Evolutionary conservation across 2,329 filamentous ascomycete genomes (phyloP), one percentile per base, ranked within the genome.

Genomic region (Fusarium caatingaense): DNA sequence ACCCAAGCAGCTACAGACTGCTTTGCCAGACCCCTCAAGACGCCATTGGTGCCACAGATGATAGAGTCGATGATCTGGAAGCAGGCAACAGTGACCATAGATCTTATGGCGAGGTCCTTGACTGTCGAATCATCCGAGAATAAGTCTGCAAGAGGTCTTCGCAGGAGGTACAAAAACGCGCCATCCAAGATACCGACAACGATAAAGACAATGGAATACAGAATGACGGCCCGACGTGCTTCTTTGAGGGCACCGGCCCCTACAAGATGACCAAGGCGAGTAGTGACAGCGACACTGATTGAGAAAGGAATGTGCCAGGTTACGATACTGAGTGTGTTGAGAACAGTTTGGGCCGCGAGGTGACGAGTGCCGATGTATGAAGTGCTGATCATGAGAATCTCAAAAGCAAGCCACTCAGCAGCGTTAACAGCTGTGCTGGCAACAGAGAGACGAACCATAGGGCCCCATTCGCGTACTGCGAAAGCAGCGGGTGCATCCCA

Each of bases 321-420:
- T 16, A 83, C 76, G 21, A 82, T 75, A 3, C 79, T 80, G 11
- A 81, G 75, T 1, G 81, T 83, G 23, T 78, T 81, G 48, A 83
- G 66, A 11, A 83, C 72, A 18, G 80, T 80, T 63, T 83, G 81
- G 6, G 81, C 80, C 8, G 82, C 82, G 9, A 83, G 76, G 47
- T 83, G 79, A 10, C 75, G 75, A 7, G 82, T 83, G 65, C 78
- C 78, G 37, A 84, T 76, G 70, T 83, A 83, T 8, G 81, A 83
- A 4, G 83, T 81, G 69, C 81, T 81, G 37, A 85, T 77, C 20
- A 81, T 83, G 20, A 84, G 71, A n/a, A 84, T 77, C 73, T 83
- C 82, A 55, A 80, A 82, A 10, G 82, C 81, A 25, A 77, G 77
- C 81, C 81, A 83, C 72, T 83, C 82, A 4, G 79, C 82, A n/a